Base-by-base conservation (phyloP, 2,329 filamentous ascomycete genomes). In the Aspergillus pseudotamarii region DNA sequence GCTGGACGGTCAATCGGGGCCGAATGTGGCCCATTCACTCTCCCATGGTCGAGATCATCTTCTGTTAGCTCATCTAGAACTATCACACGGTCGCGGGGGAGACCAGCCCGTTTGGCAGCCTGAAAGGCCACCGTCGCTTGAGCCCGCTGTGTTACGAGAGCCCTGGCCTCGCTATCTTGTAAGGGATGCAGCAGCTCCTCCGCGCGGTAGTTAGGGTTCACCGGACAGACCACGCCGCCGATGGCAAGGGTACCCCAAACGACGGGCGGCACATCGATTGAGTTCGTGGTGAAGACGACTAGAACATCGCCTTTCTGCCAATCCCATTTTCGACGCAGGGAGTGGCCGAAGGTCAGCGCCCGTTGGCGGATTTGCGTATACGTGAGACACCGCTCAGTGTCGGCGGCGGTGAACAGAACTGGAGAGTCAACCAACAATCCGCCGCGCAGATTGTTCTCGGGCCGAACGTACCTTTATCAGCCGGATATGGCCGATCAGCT, bases 141-240 rank as follows among this genome's bases (percentile, higher is more conserved):
- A 5, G 59, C 55, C 11, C 50, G 46, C n/a, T 61, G 56, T 1
- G 65, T 66, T 9, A 66, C 63, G 6, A 68, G 45, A n/a, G 64
- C 67, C 23, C 60, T 56, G 5, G 66, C 57, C 26, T 55, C 41
- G 2, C 62, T 59, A 41, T 64, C 64, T 12, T 55, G 61, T 16
- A 67, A 28, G 11, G 61, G 62, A 60, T 63, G 64, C 4, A 58
- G 23, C 11, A 75, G 65, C 53, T 75, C 71, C 10, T 65, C 57
- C 16, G 64, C 64, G 30, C 64, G 64, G 46, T 70, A 73, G 3
- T 64, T 68, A 32, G 72, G 67, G 45, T 74, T 74, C 30, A 73
- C 63, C 0, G 72, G 72, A 48, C 68, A 72, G 8, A 71, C 69
- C 2, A 73, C 67, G 4, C 72, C 73, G 14, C 73, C 73, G 2